Conservation (phyloP, 75 land plant species). For the Isoetes taiwanensis region DNA sequence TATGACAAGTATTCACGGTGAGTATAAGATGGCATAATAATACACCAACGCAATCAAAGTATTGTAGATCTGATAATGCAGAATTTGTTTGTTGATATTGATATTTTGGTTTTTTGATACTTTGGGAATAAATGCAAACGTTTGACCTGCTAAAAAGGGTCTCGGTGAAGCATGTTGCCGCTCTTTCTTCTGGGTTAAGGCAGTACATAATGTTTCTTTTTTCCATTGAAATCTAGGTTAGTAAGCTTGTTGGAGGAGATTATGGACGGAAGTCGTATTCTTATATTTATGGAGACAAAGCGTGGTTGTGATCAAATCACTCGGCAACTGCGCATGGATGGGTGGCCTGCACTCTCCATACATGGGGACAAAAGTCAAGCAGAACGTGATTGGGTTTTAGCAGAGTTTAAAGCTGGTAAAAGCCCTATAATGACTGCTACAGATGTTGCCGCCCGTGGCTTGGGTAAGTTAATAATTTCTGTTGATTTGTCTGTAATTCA, state of each 20-base stretch:
- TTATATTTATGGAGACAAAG: constrained; percentile 77
- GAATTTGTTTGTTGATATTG: not conserved
- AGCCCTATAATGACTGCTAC: constrained; percentile 90
- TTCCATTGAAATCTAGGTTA: too few relatives aligned
- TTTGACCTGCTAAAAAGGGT: too few relatives aligned
- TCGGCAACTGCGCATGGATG: constrained; percentile 74
- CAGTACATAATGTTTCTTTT: too few relatives aligned
- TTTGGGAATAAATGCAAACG: constrained; percentile 11
- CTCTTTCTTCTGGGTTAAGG: too few relatives aligned
- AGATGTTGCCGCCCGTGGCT: constrained; percentile 93
- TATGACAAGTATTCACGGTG: constrained; percentile 62
- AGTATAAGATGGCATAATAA: too few relatives aligned
- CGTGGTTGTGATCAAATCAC: constrained; percentile 82
- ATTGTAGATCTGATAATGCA: not conserved
- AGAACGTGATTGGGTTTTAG: constrained; percentile 77
- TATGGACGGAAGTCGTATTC: constrained; percentile 69
- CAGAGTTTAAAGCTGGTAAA: constrained; percentile 72
- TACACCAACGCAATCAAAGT: not conserved
- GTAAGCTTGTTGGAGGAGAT: constrained; percentile 40
- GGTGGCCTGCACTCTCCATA: constrained; percentile 82
- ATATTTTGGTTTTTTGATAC: not conserved
- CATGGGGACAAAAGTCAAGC: constrained; percentile 83
- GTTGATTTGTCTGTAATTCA: constrained; percentile 7
- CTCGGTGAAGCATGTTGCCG: too few relatives aligned
- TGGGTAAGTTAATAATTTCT: constrained; percentile 52